Percentiles rank a stretch among this genome's conserved stretches.
These are phyloP conservation scores for Cercospora nicotianae DNA, from an alignment of 2,329 filamentous ascomycete genomes.

Conservation along the genomic window DNA sequence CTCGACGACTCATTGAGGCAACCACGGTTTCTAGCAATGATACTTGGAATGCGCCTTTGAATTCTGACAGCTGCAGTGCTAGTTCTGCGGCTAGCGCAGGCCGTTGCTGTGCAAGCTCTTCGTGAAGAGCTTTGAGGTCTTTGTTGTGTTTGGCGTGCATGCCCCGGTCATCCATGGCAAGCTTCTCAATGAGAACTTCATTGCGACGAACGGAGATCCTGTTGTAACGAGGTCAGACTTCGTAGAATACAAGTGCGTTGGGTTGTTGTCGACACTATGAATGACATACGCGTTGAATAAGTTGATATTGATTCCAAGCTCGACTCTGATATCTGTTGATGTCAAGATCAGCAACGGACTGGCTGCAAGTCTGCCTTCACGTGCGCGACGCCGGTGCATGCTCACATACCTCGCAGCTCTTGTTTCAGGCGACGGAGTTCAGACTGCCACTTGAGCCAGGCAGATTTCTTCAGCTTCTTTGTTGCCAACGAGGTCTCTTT, in stretches of 20 bases:
- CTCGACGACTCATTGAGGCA: not conserved
- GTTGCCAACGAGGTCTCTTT: not conserved
- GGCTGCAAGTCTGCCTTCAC: not conserved
- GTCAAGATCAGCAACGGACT: not conserved
- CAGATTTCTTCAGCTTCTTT: not conserved
- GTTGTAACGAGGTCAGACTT: not conserved
- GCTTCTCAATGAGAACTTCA: not conserved
- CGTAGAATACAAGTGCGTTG: not conserved
- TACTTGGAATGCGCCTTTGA: not conserved
- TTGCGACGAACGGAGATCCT: not conserved
- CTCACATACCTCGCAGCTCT: not conserved
- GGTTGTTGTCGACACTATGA: not conserved
- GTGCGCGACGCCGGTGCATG: not conserved
- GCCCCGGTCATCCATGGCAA: not conserved
- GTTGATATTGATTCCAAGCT: not conserved
- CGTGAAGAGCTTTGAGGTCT: not conserved
- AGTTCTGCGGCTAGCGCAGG: not conserved
- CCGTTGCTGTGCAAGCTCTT: not conserved
- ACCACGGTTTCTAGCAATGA: not conserved
- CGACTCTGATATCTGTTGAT: not conserved
- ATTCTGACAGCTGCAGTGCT: not conserved
- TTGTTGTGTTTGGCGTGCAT: not conserved
- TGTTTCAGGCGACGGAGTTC: not conserved
- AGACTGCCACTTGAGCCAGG: not conserved
- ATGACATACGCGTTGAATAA: not conserved